A percentile compares a stretch with the other conserved stretches of the same genome.
phyloP scores from a whole-genome alignment of 805 yeast species.

The Yueomyces sp. region DNA sequence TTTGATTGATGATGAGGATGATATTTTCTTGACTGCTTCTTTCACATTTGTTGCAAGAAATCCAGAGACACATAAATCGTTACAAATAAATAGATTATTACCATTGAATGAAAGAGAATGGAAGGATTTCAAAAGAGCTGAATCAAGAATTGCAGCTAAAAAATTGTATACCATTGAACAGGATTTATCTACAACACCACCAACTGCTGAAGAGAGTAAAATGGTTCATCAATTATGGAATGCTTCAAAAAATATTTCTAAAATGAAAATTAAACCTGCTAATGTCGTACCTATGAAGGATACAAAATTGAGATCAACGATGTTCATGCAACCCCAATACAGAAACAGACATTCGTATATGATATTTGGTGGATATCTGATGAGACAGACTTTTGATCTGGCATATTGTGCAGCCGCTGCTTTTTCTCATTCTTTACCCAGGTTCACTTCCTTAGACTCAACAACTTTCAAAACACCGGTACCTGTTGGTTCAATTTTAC shows the following conservation, averaged over 20 bases:
- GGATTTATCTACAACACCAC: slow-evolving; percentile 50
- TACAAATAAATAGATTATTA: slow-evolving; percentile 68
- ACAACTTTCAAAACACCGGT: slow-evolving; percentile 91
- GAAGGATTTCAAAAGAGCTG: slow-evolving; percentile 78
- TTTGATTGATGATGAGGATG: slow-evolving; percentile 38
- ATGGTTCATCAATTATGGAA: slow-evolving; percentile 71
- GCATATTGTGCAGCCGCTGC: slow-evolving; percentile 91
- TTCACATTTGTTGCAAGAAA: slow-evolving; percentile 94
- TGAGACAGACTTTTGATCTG: slow-evolving; percentile 85
- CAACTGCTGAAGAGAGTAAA: slow-evolving; percentile 58
- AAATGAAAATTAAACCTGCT: slow-evolving; percentile 28
- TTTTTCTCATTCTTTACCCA: slow-evolving; percentile 70
- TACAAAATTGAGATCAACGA: slow-evolving; percentile 58
- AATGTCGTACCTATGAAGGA: slow-evolving; percentile 56
- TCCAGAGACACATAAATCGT: slow-evolving; percentile 81
- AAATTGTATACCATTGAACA: slow-evolving; percentile 60
- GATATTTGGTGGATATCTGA: slow-evolving; percentile 89
- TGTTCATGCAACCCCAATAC: slow-evolving; percentile 93
- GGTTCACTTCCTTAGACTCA: slow-evolving; percentile 81
- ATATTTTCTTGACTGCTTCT: slow-evolving; percentile 74
- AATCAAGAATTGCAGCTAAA: slow-evolving; percentile 77
- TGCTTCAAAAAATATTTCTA: slow-evolving; percentile 29
- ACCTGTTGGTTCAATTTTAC: slow-evolving; percentile 85
- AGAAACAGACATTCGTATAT: slow-evolving; percentile 88
- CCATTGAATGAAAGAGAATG: slow-evolving; percentile 69